Percentiles rank a stretch among this genome's conserved stretches.
These are phyloP conservation scores for Serendipita sp. DNA, from an alignment of 768 basidiomycete genomes.

Conservation along the genomic window DNA sequence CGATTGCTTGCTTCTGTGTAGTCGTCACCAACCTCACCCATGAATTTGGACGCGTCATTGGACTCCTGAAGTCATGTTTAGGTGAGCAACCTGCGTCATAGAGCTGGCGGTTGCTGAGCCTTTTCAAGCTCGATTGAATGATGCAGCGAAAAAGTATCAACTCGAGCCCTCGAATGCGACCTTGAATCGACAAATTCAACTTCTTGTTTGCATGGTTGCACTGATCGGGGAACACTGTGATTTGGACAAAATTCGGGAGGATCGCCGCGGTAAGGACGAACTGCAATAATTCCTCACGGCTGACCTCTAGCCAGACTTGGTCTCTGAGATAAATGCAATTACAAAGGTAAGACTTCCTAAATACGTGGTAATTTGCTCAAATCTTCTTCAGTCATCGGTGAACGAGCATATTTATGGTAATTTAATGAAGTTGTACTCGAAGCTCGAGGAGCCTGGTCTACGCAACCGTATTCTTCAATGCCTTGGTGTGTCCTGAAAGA, in stretches of 20 bases:
- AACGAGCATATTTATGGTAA: constrained; percentile 69
- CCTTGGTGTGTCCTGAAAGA: constrained; percentile 42
- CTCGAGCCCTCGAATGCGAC: constrained; percentile 26
- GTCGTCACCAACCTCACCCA: constrained; percentile 76
- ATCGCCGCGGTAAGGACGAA: constrained; percentile 37
- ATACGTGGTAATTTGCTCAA: neutral
- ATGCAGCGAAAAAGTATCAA: constrained; percentile 32
- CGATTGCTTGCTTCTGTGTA: constrained; percentile 80
- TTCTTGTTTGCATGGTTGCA: constrained; percentile 72
- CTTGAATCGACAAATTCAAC: constrained; percentile 25
- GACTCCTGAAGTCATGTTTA: constrained; percentile 74
- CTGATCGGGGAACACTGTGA: constrained; percentile 80
- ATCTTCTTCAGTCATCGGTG: constrained; percentile 39
- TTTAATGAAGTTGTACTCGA: constrained; percentile 57
- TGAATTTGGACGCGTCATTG: constrained; percentile 63
- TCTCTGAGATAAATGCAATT: constrained; percentile 40
- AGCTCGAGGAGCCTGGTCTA: constrained; percentile 40
- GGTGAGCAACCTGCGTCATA: constrained; percentile 26
- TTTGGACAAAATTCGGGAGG: constrained; percentile 59
- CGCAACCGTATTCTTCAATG: constrained; percentile 70
- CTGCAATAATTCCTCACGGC: neutral
- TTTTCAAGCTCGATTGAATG: constrained; percentile 42
- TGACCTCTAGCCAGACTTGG: constrained; percentile 30
- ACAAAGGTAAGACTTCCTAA: constrained; percentile 28
- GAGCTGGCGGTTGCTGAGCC: neutral